Evolutionary conservation across 2,329 filamentous ascomycete genomes (phyloP).

Genomic region (Phaeosphaeriaceae sp.): DNA sequence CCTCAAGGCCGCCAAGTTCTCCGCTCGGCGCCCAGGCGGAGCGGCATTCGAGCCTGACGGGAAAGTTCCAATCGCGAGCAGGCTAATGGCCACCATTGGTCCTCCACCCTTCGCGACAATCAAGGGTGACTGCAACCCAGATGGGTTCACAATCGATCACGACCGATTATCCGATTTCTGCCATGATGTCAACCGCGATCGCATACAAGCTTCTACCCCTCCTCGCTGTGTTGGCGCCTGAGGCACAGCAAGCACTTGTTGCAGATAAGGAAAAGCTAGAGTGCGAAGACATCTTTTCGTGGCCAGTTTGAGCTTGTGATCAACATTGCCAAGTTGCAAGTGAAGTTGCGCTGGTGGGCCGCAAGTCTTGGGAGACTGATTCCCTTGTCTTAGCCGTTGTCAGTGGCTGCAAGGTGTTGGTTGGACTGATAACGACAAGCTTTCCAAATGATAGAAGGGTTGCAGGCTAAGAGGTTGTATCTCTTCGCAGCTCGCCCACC

Average conservation of each 20-base stretch:
- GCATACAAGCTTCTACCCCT: not conserved
- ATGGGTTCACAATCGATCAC: not conserved
- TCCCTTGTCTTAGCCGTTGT: slow-evolving; percentile 23
- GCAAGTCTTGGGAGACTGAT: slow-evolving; percentile 14
- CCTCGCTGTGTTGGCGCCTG: not conserved
- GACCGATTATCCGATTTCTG: not conserved
- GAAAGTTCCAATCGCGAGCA: not conserved
- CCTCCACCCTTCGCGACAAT: not conserved
- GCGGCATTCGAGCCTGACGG: slow-evolving; percentile 7
- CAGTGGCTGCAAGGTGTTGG: slow-evolving; percentile 16
- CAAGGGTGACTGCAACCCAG: not conserved
- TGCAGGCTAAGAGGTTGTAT: slow-evolving; percentile 34
- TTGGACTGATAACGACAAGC: slow-evolving; percentile 24
- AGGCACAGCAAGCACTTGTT: slow-evolving; percentile 3
- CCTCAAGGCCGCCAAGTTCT: slow-evolving; percentile 5
- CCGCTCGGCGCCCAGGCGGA: slow-evolving; percentile 21
- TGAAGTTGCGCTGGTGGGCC: slow-evolving; percentile 31
- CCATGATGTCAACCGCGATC: not conserved
- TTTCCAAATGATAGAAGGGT: slow-evolving; percentile 11
- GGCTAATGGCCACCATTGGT: not conserved
- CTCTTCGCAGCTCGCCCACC: slow-evolving; percentile 30
- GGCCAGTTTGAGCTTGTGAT: slow-evolving; percentile 17
- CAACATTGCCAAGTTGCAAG: slow-evolving; percentile 35
- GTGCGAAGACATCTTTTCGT: slow-evolving; percentile 12
- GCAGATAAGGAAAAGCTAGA: slow-evolving; percentile 23